Base-by-base conservation (phyloP, 1,139 yeast species). In the Candida buenavistaensis region DNA sequence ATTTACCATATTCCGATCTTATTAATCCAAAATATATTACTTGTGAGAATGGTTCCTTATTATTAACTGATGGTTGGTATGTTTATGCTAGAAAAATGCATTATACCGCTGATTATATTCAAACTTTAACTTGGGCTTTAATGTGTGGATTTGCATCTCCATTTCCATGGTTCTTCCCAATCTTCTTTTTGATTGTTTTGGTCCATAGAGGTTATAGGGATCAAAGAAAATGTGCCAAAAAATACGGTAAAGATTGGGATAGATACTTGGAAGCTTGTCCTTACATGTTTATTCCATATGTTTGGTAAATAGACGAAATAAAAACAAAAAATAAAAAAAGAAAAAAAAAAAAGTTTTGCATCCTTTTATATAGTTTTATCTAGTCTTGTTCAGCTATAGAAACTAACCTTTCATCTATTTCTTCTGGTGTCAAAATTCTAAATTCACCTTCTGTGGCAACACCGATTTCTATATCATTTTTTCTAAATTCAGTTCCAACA, bases 371-470 rank as follows among this genome's bases (percentile, higher is more conserved):
- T 31, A 14, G 17, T 8, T 23, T 19, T 35, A 28, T 20, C 43
- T 72, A 92, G 68, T 92, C 98, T 64, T 87, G 92, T 65, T 92
- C 98, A 36, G 98, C 97, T 59, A 92, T 88, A 15, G 96, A 77
- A 26, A 90, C 86, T 54, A 92, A 72, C 55, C 98, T 75, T 63
- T 88, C 96, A 58, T 92, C 98, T 52, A 92, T 89, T 61, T 92
- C 95, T 30, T 88, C 96, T 6, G 84, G 75, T 10, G 82, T 70
- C 54, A 92, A 75, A 31, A 79, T 73, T 48, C 82, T 75, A 67
- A 92, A 92, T 28, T 70, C 76, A n/a, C 68, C 79, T 32, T 62
- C 64, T 6, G 87, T 75, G 22, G 95, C 96, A 32, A 92, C 86
- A 32, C 97, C 98, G 45, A 92, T 76, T 64, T 92, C 98, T 41